Base-by-base conservation (phyloP, 2,329 filamentous ascomycete species). In the Polytolypa hystricis region DNA sequence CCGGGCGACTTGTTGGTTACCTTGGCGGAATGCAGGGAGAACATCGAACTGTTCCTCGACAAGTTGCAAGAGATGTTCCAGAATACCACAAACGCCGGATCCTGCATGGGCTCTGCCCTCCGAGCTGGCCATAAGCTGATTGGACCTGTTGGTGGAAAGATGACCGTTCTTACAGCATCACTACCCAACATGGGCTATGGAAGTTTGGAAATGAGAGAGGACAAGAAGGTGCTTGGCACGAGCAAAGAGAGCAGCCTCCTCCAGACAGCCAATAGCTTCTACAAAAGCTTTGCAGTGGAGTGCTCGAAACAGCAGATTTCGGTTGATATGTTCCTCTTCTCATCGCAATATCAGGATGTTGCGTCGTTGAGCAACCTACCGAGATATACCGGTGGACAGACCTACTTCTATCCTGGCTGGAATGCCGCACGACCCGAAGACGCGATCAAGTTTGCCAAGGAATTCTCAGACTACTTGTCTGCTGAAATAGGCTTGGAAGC, bases 261-360 rank as follows among this genome's bases (percentile, higher is more conserved):
- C 35, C 89, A 96, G 58, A 95, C 91, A 0, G 83, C 77, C 27
- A 95, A 86, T 66, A 86, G 84, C 54, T 98, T 96, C 63, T 98
- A 96, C 73, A 98, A 98, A 71, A 93, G 84, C 52, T 98, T 98
- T 53, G 91, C 91, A 0, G 91, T 98, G 3, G 91, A 98, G 58
- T 98, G 91, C 62, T 95, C 87, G 25, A 98, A 98, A 69, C 93
- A 93, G 48, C 91, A 98, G 61, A 91, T 98, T 18, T 96, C 87
- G 0, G 86, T 98, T 48, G 87, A 95, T 58, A 95, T 95, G 87
- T 95, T 95, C 68, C 69, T 95, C 34, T 95, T 94, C 65, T 91
- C 84, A 3, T 87, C 85, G 11, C 84, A 91, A 56, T 95, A 98
- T 60, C 91, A 96, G 62, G 91, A 98, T 57, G 91, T 98, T 35